Percentiles rank a stretch among this genome's conserved stretches.
These are phyloP conservation scores for Psilocybe cyanescens DNA, from an alignment of 768 basidiomycete genomes.

Conservation along the genomic window DNA sequence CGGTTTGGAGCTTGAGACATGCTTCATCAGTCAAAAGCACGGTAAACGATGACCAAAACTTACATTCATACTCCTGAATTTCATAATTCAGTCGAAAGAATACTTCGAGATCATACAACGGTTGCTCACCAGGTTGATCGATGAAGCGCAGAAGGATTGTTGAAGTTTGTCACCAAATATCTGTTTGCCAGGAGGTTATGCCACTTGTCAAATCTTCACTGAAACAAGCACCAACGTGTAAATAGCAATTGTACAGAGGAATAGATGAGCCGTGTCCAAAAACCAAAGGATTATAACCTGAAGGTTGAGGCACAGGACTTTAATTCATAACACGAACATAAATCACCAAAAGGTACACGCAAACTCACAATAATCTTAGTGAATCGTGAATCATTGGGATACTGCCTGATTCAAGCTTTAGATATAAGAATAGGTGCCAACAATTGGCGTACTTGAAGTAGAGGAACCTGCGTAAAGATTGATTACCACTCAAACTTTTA, in stretches of 20 bases:
- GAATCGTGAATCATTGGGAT: slow-evolving; percentile 40
- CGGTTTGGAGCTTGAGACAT: slow-evolving; percentile 46
- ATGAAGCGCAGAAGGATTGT: slow-evolving; percentile 37
- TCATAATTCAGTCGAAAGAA: background rate
- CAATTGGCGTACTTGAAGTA: slow-evolving; percentile 39
- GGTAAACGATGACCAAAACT: background rate
- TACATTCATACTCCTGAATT: slow-evolving; percentile 46
- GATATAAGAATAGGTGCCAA: background rate
- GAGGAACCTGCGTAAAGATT: slow-evolving; percentile 34
- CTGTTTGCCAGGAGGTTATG: slow-evolving; percentile 24
- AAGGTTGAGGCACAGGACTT: background rate
- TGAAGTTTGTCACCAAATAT: slow-evolving; percentile 50
- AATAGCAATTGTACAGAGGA: slow-evolving; percentile 46
- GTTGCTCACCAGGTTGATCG: slow-evolving; percentile 43
- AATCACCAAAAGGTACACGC: background rate
- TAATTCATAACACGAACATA: background rate
- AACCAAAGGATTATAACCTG: slow-evolving; percentile 44
- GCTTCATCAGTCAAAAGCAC: background rate
- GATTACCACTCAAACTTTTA: slow-evolving; percentile 1
- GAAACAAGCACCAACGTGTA: slow-evolving; percentile 43
- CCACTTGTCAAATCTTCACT: background rate
- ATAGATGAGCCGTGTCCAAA: slow-evolving; percentile 47
- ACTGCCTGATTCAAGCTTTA: slow-evolving; percentile 31
- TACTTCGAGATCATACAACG: background rate
- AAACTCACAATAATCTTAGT: slow-evolving; percentile 43